A percentile compares a stretch with the other conserved stretches of the same genome.
These are phyloP conservation scores for Xylaria telfairii DNA, from an alignment of 495 filamentous ascomycete genomes.

Conservation along the genomic window DNA sequence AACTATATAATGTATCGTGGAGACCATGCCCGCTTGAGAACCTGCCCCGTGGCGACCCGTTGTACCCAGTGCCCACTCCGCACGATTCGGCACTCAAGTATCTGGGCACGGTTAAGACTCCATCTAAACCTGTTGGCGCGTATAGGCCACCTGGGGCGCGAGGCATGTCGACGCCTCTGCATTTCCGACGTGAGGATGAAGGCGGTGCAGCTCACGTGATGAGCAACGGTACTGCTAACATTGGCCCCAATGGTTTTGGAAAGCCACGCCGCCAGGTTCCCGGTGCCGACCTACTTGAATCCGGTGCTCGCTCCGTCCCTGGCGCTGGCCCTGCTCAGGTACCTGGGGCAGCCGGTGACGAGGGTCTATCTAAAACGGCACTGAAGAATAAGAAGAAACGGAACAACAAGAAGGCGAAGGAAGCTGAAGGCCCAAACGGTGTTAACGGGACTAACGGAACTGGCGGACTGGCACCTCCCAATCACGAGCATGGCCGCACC, in stretches of 20 bases:
- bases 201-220: conserved; percentile 86
- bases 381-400: conserved; percentile 99
- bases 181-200: conserved; percentile 97
- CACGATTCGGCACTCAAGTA: conserved; percentile 86
- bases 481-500: conserved; percentile 44
- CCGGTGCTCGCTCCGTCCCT: conserved; percentile 59
- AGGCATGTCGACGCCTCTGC: conserved; percentile 83
- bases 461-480: conserved; percentile 49
- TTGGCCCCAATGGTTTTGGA: conserved; percentile 80
- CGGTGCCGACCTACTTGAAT: conserved; percentile 56
- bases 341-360: conserved; percentile 64
- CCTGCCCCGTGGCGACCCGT: conserved; percentile 71
- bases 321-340: conserved; percentile 75
- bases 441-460: conserved; percentile 20
- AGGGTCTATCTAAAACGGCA: conserved; percentile 81
- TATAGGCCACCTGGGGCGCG: conserved; percentile 97
- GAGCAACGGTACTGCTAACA: conserved; percentile 74
- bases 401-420: conserved; percentile 92
- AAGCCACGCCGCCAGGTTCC: conserved; percentile 62
- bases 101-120: conserved; percentile 84
- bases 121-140: conserved; percentile 91
- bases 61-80: conserved; percentile 77
- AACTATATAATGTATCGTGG: conserved; percentile 93
- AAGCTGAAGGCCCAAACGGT: conserved; percentile 56
- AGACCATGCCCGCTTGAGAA: conserved; percentile 70